A percentile compares a stretch with the other conserved stretches of the same genome.
Conservation (phyloP, 2,329 filamentous ascomycete genomes). For the Tolypocladium pustulatum region DNA sequence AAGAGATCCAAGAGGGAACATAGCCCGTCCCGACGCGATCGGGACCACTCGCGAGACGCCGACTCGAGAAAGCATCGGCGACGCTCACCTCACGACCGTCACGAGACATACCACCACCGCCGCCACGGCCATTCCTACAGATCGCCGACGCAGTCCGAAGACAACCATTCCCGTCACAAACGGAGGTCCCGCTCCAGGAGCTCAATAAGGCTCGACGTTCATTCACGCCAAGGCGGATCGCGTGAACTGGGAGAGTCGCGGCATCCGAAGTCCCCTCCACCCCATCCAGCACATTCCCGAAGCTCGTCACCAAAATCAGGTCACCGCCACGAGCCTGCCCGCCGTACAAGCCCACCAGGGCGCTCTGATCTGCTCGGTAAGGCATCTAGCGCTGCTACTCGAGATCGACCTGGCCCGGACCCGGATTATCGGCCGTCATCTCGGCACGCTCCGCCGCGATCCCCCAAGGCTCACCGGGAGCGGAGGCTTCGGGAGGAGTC, state of each 20-base stretch:
- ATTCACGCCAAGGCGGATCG: not conserved
- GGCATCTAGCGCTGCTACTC: constrained; percentile 7
- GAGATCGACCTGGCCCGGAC: constrained; percentile 7
- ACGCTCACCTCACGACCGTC: constrained; percentile 21
- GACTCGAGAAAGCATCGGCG: constrained; percentile 18
- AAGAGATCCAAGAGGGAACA: constrained; percentile 28
- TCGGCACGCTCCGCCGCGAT: constrained; percentile 14
- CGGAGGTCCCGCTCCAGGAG: constrained; percentile 15
- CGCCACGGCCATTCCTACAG: constrained; percentile 15
- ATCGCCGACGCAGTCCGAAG: constrained; percentile 14
- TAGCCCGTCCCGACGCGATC: constrained; percentile 26
- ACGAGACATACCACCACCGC: constrained; percentile 19
- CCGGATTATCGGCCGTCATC: constrained; percentile 11
- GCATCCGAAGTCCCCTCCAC: constrained; percentile 8
- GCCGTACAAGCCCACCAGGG: constrained; percentile 9
- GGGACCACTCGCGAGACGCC: constrained; percentile 27
- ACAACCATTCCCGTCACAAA: constrained; percentile 9
- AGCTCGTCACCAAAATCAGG: constrained; percentile 5
- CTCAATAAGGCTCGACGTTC: constrained; percentile 6
- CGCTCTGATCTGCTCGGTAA: constrained; percentile 11
- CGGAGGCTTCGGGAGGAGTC: constrained; percentile 17
- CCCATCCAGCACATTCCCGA: not conserved
- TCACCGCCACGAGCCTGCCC: constrained; percentile 2
- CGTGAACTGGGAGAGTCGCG: constrained; percentile 12
- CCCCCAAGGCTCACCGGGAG: constrained; percentile 16